These are phyloP conservation scores for Alternaria dauci DNA, from an alignment of 2,329 filamentous ascomycete genomes.

Conservation along the genomic window DNA sequence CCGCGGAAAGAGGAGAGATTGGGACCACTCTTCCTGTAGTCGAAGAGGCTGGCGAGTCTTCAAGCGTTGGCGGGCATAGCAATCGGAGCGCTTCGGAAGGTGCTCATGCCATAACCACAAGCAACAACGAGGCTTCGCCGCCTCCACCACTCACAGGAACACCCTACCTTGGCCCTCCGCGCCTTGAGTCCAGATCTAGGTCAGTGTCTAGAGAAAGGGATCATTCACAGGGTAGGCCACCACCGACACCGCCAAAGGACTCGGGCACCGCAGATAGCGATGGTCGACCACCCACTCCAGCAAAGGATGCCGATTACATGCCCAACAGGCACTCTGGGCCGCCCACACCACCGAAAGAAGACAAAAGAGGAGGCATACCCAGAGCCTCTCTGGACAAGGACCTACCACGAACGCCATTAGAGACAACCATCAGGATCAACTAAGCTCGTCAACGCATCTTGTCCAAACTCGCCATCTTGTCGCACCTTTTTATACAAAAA, in stretches of 20 bases:
- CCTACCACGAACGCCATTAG: constrained; percentile 46
- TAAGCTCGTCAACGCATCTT: constrained; percentile 18
- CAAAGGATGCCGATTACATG: constrained; percentile 44
- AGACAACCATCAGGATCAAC: constrained; percentile 45
- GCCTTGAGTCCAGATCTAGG: constrained; percentile 18
- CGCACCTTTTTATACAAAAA: neutral
- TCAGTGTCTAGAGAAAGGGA: constrained; percentile 34
- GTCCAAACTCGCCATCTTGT: neutral
- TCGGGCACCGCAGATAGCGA: constrained; percentile 30
- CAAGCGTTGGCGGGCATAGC: constrained; percentile 69
- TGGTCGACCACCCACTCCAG: constrained; percentile 48
- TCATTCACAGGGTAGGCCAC: constrained; percentile 46
- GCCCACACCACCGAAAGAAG: constrained; percentile 54
- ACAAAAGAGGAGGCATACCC: constrained; percentile 30
- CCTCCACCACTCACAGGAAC: constrained; percentile 35
- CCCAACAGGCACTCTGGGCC: constrained; percentile 42
- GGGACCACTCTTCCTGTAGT: constrained; percentile 79
- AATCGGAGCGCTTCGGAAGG: constrained; percentile 49
- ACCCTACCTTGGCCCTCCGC: constrained; percentile 21
- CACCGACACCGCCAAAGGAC: constrained; percentile 57
- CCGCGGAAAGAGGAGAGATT: constrained; percentile 63
- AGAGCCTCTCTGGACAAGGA: constrained; percentile 42
- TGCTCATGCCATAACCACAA: constrained; percentile 9
- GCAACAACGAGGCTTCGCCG: constrained; percentile 16
- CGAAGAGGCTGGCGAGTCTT: constrained; percentile 84